phyloP scores from a whole-genome alignment of 2,329 filamentous ascomycete genomes.

The Coniochaeta ligniaria region DNA sequence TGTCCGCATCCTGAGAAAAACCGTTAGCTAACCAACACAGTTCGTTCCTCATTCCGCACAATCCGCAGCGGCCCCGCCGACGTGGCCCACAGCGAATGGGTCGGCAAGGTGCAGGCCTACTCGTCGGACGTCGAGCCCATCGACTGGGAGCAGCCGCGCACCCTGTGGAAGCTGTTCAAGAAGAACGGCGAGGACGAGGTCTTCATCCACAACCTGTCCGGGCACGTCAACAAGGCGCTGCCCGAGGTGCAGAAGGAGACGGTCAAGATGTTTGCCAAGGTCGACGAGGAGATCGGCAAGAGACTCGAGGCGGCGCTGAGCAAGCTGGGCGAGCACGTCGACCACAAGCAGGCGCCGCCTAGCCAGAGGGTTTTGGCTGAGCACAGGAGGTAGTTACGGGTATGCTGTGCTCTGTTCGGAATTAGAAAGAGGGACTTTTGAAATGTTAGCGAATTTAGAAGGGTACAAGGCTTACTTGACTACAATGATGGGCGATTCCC shows the following conservation, averaged over 20 bases:
- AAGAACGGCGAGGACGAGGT: slow-evolving; percentile 2
- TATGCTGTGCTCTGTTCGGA: too few species aligned
- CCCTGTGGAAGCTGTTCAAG: slow-evolving; percentile 1
- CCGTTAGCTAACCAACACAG: background rate
- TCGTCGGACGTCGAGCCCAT: background rate
- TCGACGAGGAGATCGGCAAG: background rate
- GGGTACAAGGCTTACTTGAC: too few species aligned
- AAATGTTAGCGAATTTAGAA: too few species aligned
- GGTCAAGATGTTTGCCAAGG: background rate
- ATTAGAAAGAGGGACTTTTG: too few species aligned
- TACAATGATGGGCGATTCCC: too few species aligned
- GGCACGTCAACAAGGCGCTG: background rate
- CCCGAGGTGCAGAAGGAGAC: background rate
- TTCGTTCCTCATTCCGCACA: background rate
- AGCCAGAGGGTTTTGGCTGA: background rate
- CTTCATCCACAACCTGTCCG: background rate
- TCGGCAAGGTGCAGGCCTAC: background rate
- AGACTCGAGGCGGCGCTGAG: background rate
- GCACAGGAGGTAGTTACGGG: background rate
- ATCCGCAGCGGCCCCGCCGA: background rate
- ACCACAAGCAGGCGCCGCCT: background rate
- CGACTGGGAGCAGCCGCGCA: background rate
- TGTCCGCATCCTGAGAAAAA: background rate
- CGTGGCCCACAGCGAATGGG: background rate
- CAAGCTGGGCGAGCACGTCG: background rate